Percentiles rank a stretch among this genome's conserved stretches.
These are phyloP conservation scores for Sequoiadendron giganteum DNA, from an alignment of 75 land plant species.

Conservation along the genomic window DNA sequence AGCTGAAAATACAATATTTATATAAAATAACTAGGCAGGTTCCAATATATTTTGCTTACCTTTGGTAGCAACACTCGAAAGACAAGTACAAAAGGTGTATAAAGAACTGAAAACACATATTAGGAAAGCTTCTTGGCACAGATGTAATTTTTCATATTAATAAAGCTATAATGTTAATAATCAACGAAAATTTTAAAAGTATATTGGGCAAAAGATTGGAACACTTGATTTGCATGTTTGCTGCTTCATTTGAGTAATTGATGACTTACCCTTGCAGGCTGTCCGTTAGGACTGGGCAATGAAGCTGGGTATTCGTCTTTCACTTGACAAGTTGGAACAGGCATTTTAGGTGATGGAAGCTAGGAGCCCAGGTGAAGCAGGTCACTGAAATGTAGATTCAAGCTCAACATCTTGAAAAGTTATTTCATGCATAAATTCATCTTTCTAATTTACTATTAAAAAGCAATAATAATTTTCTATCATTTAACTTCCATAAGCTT, in stretches of 20 bases:
- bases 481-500: no score
- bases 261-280: slow-evolving; percentile 76
- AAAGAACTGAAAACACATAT: no score
- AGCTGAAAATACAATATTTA: background rate
- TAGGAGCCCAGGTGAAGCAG: slow-evolving; percentile 46
- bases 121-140: background rate
- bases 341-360: slow-evolving; percentile 57
- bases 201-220: background rate
- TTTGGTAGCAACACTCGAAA: background rate
- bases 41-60: background rate
- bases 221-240: background rate
- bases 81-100: background rate
- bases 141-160: background rate
- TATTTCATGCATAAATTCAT: no score
- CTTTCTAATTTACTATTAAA: no score
- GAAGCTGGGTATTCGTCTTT: slow-evolving; percentile 87
- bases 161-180: background rate
- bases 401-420: slow-evolving; percentile 38
- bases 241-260: background rate
- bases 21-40: background rate
- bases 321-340: slow-evolving; percentile 51
- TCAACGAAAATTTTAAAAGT: background rate
- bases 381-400: slow-evolving; percentile 57
- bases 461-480: no score
- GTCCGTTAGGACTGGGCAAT: slow-evolving; percentile 72